Percentiles rank a stretch among this genome's conserved stretches.
These are phyloP conservation scores for Millerozyma acaciae DNA, from an alignment of 805 yeast species.

Conservation along the genomic window DNA sequence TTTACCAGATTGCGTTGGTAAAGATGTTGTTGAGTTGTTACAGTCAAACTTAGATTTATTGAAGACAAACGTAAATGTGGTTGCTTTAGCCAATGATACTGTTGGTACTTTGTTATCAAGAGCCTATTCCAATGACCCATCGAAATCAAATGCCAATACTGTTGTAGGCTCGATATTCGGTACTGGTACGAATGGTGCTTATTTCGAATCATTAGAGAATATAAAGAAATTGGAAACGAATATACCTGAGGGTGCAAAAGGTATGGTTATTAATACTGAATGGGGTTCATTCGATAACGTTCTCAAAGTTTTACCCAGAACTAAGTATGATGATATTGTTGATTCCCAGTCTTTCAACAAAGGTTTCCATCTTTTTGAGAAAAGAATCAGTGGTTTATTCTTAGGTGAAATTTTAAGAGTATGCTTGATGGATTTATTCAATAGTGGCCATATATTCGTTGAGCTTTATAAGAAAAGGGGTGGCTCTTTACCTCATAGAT, in stretches of 20 bases:
- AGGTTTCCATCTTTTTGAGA: constrained; percentile 89
- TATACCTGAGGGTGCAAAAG: constrained; percentile 45
- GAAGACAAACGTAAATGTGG: constrained; percentile 63
- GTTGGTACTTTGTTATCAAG: constrained; percentile 91
- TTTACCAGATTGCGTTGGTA: constrained; percentile 77
- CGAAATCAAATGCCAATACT: constrained; percentile 67
- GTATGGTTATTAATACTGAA: constrained; percentile 92
- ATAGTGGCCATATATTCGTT: constrained; percentile 52
- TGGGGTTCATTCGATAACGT: constrained; percentile 98
- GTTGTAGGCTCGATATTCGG: constrained; percentile 91
- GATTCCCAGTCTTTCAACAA: constrained; percentile 75
- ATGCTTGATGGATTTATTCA: constrained; percentile 63
- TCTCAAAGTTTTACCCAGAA: constrained; percentile 67
- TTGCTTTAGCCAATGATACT: constrained; percentile 92
- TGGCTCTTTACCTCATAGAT: constrained; percentile 53
- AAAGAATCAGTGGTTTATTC: constrained; percentile 88
- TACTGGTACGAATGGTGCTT: constrained; percentile 97
- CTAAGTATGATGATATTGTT: constrained; percentile 69
- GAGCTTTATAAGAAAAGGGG: constrained; percentile 45
- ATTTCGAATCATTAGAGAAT: constrained; percentile 69
- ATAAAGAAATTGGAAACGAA: constrained; percentile 64
- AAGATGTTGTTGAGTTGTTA: constrained; percentile 71
- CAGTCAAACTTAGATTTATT: constrained; percentile 64
- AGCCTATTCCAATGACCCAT: constrained; percentile 67
- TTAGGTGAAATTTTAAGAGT: constrained; percentile 85